Percentiles rank a stretch among this genome's conserved stretches.
Evolutionary conservation across 495 filamentous ascomycete genomes (phyloP).

Genomic region (Hyaloscypha bicolor): DNA sequence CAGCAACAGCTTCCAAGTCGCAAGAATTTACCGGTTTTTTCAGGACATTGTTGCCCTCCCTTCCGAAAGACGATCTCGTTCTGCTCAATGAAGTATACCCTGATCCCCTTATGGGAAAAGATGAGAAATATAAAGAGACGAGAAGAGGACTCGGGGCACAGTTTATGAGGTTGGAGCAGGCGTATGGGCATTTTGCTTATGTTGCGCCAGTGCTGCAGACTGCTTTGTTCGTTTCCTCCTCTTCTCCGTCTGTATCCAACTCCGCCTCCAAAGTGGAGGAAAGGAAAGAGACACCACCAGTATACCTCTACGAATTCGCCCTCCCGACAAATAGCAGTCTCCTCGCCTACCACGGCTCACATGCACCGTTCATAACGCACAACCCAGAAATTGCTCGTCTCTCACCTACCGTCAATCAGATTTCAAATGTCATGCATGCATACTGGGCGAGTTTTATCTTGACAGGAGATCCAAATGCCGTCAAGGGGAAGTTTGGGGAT

Average conservation of each 20-base stretch:
- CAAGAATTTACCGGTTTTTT: constrained; percentile 58
- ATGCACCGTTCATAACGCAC: constrained; percentile 58
- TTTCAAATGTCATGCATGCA: constrained; percentile 56
- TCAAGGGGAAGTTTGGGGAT: constrained; percentile 25
- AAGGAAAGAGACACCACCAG: constrained; percentile 33
- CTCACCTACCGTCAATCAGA: constrained; percentile 46
- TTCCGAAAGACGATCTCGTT: constrained; percentile 48
- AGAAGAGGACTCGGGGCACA: constrained; percentile 50
- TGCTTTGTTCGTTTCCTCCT: constrained; percentile 49
- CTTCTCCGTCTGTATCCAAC: constrained; percentile 1
- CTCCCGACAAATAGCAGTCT: constrained; percentile 47
- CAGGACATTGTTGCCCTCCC: constrained; percentile 53
- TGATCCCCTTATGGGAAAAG: constrained; percentile 44
- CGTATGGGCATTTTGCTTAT: constrained; percentile 68
- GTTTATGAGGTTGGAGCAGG: constrained; percentile 61
- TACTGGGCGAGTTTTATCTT: constrained; percentile 59
- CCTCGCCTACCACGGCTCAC: constrained; percentile 62
- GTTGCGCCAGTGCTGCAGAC: constrained; percentile 66
- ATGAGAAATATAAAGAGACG: constrained; percentile 43
- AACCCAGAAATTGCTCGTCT: constrained; percentile 44
- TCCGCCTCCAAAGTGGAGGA: too few species aligned
- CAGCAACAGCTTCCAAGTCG: constrained; percentile 43
- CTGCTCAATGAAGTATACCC: constrained; percentile 59
- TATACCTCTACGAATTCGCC: constrained; percentile 64
- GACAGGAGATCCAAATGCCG: constrained; percentile 52